Conservation (phyloP, 768 basidiomycete genomes). For the Nidularia pulvinata region DNA sequence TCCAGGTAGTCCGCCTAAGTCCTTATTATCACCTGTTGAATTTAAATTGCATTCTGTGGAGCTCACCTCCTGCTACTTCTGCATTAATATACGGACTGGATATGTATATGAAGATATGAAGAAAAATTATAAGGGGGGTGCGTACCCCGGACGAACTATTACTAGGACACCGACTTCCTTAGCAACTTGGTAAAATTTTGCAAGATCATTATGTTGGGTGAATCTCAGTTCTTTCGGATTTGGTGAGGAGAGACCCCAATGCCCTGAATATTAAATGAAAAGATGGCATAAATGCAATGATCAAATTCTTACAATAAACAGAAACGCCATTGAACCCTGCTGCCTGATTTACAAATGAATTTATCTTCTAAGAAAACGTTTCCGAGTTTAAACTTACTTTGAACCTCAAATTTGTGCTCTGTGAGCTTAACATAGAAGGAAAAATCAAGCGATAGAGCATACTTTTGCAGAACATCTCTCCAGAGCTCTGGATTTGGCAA, state of each 20-base stretch:
- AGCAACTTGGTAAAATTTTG: constrained; percentile 60
- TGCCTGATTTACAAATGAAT: constrained; percentile 27
- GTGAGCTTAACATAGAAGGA: background rate
- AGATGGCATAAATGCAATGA: constrained; percentile 26
- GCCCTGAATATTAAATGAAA: constrained; percentile 27
- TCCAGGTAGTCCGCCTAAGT: constrained; percentile 40
- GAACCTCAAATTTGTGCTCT: constrained; percentile 7
- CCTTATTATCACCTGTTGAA: background rate
- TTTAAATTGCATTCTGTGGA: background rate
- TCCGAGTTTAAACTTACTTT: constrained; percentile 5
- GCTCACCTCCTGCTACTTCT: constrained; percentile 61
- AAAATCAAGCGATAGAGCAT: background rate
- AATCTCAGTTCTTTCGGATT: constrained; percentile 59
- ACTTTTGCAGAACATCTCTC: constrained; percentile 67
- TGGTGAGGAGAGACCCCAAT: constrained; percentile 68
- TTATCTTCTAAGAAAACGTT: background rate
- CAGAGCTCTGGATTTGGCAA: constrained; percentile 66
- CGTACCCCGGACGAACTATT: constrained; percentile 66
- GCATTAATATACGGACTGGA: constrained; percentile 54
- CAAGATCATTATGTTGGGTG: constrained; percentile 55
- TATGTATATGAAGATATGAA: background rate
- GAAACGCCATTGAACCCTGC: constrained; percentile 68
- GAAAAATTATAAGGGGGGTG: background rate
- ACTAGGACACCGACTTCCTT: constrained; percentile 61
- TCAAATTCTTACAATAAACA: constrained; percentile 49